These are phyloP conservation scores for Macrophomina tecta DNA, from an alignment of 2,329 filamentous ascomycete species.

Conservation along the genomic window DNA sequence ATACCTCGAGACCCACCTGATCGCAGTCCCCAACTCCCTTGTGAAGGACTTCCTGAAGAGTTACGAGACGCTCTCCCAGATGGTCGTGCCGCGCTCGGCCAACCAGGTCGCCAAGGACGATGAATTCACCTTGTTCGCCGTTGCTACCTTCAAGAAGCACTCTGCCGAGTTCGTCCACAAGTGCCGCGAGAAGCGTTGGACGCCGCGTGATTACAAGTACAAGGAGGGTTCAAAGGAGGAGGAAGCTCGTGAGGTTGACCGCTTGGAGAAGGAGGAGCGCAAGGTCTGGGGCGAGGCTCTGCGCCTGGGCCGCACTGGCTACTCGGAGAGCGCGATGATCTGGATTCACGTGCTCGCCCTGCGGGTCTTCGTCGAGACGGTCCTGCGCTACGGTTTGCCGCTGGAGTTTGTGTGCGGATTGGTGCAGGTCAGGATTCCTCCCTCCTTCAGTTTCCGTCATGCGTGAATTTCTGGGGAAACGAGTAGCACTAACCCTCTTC, in stretches of 20 bases:
- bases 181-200: conserved; percentile 91
- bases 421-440: conserved; percentile 67
- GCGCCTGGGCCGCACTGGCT: conserved; percentile 85
- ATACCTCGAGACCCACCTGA: conserved; percentile 93
- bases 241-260: conserved; percentile 84
- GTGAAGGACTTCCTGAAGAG: conserved; percentile 87
- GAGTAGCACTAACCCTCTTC: neutral
- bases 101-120: conserved; percentile 81
- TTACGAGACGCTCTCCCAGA: conserved; percentile 87
- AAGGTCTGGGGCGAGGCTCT: conserved; percentile 93
- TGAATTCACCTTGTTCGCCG: conserved; percentile 86
- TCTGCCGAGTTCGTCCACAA: conserved; percentile 88
- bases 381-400: conserved; percentile 92
- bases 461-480: neutral
- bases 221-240: conserved; percentile 88
- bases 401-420: conserved; percentile 86
- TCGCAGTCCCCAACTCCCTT: conserved; percentile 80
- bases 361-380: conserved; percentile 95
- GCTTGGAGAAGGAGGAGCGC: conserved; percentile 81
- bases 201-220: conserved; percentile 91
- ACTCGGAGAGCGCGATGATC: conserved; percentile 94
- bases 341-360: conserved; percentile 92
- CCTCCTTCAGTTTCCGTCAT: neutral
- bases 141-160: conserved; percentile 93
- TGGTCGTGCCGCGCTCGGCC: conserved; percentile 92